phyloP scores from a whole-genome alignment of 192 early-diverging fungal genomes.

The Coemansia sp. region DNA sequence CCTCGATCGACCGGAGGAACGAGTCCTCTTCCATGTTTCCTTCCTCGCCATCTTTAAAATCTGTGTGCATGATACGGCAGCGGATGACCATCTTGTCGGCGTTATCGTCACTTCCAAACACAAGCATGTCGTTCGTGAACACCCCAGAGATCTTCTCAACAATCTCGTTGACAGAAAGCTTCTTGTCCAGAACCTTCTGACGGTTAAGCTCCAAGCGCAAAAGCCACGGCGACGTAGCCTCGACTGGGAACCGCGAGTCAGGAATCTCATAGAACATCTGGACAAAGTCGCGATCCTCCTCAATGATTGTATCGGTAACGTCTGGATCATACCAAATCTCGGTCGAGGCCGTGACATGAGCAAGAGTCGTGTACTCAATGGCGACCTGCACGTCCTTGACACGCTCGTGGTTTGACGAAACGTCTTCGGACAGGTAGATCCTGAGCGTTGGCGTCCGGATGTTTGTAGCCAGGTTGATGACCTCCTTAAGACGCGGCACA shows the following conservation, averaged over 20 bases:
- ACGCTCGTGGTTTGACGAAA: slow-evolving; percentile 69
- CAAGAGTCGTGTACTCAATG: slow-evolving; percentile 92
- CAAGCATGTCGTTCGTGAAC: slow-evolving; percentile 80
- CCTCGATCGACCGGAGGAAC: slow-evolving; percentile 85
- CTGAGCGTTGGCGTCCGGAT: slow-evolving; percentile 91
- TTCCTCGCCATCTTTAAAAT: slow-evolving; percentile 59
- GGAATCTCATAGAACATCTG: slow-evolving; percentile 79
- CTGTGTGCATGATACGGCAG: slow-evolving; percentile 79
- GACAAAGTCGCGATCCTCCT: slow-evolving; percentile 89
- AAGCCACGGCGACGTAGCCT: slow-evolving; percentile 73
- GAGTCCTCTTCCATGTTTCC: slow-evolving; percentile 78
- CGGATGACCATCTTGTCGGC: slow-evolving; percentile 83
- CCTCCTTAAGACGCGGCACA: slow-evolving; percentile 98
- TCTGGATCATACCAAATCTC: slow-evolving; percentile 99
- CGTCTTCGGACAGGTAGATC: slow-evolving; percentile 72
- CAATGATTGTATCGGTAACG: slow-evolving; percentile 74
- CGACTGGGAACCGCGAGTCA: slow-evolving; percentile 69
- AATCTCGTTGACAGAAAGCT: slow-evolving; percentile 82
- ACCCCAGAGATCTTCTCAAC: slow-evolving; percentile 75
- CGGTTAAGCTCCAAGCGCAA: slow-evolving; percentile 77
- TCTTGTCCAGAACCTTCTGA: slow-evolving; percentile 87
- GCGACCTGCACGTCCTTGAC: slow-evolving; percentile 88
- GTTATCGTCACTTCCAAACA: slow-evolving; percentile 89
- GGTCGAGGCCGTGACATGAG: slow-evolving; percentile 75
- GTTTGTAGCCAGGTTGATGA: slow-evolving; percentile 97